A percentile compares a stretch with the other conserved stretches of the same genome.
phyloP scores from a whole-genome alignment of 1,139 yeast species.

The Yamadazyma pseudoaaseri region DNA sequence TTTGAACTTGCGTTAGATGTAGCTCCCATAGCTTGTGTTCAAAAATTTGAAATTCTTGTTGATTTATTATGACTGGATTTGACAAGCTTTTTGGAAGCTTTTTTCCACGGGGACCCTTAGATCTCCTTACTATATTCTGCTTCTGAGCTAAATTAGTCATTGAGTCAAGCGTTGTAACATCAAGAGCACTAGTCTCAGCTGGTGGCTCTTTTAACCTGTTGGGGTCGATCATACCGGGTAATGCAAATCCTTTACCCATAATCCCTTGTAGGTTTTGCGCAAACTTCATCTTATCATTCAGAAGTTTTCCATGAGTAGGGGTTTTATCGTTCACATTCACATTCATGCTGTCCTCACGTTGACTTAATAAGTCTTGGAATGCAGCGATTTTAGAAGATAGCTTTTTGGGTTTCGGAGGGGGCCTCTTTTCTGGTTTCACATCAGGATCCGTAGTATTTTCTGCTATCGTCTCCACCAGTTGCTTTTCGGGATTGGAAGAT shows the following conservation, averaged over 20 bases:
- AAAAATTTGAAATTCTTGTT: slow-evolving; percentile 27
- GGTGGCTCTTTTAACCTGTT: slow-evolving; percentile 1
- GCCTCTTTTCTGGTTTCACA: slow-evolving; percentile 28
- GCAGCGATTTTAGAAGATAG: slow-evolving; percentile 78
- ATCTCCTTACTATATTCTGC: slow-evolving; percentile 51
- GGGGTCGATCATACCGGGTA: slow-evolving; percentile 68
- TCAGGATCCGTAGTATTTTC: too few species aligned
- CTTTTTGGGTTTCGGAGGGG: slow-evolving; percentile 74
- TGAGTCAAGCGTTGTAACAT: slow-evolving; percentile 5
- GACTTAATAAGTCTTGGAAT: slow-evolving; percentile 67
- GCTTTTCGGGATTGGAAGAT: too few species aligned
- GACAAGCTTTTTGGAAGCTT: slow-evolving; percentile 64
- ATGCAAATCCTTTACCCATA: slow-evolving; percentile 52
- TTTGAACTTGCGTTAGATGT: too few species aligned
- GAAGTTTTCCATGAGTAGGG: not conserved
- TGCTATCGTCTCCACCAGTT: too few species aligned
- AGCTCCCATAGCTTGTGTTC: too few species aligned
- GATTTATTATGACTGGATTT: slow-evolving; percentile 41
- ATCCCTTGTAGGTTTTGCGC: slow-evolving; percentile 58
- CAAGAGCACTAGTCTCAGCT: slow-evolving; percentile 5
- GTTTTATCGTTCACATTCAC: slow-evolving; percentile 1
- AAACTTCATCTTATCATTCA: slow-evolving; percentile 24
- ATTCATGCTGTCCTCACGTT: slow-evolving; percentile 6
- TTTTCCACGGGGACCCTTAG: slow-evolving; percentile 77
- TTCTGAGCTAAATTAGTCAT: slow-evolving; percentile 4